A percentile compares a stretch with the other conserved stretches of the same genome.
These are phyloP conservation scores for Quercus gilva DNA, from an alignment of 306 rosid species.

Conservation along the genomic window DNA sequence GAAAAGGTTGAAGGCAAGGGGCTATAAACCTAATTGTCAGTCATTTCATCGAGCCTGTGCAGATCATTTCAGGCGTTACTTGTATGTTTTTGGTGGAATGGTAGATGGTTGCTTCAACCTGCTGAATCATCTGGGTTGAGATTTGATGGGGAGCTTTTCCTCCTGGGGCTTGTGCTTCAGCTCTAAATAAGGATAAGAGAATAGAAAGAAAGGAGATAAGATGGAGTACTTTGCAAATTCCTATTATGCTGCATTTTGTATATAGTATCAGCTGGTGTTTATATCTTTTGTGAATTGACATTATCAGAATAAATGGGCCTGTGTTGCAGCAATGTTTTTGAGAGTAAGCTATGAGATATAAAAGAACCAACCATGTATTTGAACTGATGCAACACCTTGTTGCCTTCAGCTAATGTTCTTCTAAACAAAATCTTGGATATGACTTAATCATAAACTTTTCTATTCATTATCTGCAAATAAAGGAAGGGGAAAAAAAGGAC, in stretches of 20 bases:
- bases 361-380: neutral
- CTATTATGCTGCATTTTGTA: conserved; percentile 20
- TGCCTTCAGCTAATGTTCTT: neutral
- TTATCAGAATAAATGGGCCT: neutral
- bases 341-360: neutral
- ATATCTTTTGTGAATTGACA: conserved; percentile 21
- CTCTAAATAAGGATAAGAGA: conserved; percentile 18
- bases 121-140: conserved; percentile 49
- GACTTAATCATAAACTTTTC: neutral
- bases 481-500: neutral
- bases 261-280: conserved; percentile 20
- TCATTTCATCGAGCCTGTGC: conserved; percentile 87
- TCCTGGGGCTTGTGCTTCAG: conserved; percentile 71
- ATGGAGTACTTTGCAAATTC: conserved; percentile 6
- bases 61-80: conserved; percentile 55
- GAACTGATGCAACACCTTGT: neutral
- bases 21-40: conserved; percentile 36
- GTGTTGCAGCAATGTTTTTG: neutral
- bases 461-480: neutral
- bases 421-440: neutral
- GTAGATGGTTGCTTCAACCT: conserved; percentile 60
- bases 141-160: conserved; percentile 80
- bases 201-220: neutral
- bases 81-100: conserved; percentile 85
- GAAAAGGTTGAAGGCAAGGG: conserved; percentile 58